Conservation (phyloP, 495 filamentous ascomycete genomes). For the Mytilinidion resinicola region DNA sequence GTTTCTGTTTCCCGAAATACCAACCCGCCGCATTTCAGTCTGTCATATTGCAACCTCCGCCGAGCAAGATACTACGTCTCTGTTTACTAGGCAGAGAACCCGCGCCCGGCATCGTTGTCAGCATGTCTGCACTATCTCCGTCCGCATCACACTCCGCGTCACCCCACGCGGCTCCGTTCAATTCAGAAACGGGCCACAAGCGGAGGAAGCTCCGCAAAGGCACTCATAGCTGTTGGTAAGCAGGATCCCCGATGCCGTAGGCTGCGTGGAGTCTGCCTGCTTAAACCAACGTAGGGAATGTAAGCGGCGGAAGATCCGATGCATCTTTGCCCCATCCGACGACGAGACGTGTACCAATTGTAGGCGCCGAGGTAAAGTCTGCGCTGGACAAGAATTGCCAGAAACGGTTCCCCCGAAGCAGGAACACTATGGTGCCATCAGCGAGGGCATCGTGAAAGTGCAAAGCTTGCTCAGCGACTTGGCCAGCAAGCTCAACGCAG, state of each 20-base stretch:
- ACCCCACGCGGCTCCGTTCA: not conserved
- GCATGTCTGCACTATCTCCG: not conserved
- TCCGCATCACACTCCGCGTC: not conserved
- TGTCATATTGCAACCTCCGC: not conserved
- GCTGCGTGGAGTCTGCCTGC: not conserved
- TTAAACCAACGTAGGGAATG: slow-evolving; percentile 29
- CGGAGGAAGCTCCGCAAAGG: slow-evolving; percentile 39
- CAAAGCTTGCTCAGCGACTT: slow-evolving; percentile 1
- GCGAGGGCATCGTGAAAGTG: not conserved
- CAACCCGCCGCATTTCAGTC: not conserved
- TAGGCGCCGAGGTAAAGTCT: not conserved
- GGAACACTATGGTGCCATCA: not conserved
- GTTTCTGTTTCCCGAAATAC: not conserved
- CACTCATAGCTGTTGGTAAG: slow-evolving; percentile 34
- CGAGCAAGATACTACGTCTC: not conserved
- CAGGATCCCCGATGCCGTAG: not conserved
- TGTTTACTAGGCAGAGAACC: not conserved
- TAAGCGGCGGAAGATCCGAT: slow-evolving; percentile 38
- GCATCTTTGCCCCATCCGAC: slow-evolving; percentile 15
- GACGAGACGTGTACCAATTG: not conserved
- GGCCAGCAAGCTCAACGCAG: not conserved
- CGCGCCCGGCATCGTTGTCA: not conserved
- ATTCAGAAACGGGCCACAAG: slow-evolving; percentile 11
- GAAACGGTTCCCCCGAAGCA: not conserved
- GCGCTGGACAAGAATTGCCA: slow-evolving; percentile 7